Base-by-base conservation (phyloP, 2,329 filamentous ascomycete species). In the Talaromyces sp. region DNA sequence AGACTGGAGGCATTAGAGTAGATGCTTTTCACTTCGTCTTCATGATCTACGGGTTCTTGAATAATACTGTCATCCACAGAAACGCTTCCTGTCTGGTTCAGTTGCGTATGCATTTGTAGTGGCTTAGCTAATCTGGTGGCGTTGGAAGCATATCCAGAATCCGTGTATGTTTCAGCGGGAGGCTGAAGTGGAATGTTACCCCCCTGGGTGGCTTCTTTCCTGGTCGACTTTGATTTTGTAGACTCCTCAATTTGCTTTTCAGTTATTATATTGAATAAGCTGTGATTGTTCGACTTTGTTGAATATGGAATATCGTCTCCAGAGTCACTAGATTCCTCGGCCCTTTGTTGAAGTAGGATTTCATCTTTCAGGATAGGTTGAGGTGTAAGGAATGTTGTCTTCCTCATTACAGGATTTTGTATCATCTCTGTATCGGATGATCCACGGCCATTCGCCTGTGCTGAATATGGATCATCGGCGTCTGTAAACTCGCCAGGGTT, bases 91-190 rank as follows among this genome's bases (percentile, higher is more conserved):
- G 14, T 47, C 8, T 51, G 36, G 23, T 30, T 10, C 5, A 40
- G 5, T 51, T 56, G 52, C n/a, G 27, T 53, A 10, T 18, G 40
- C 2, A 51, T 44, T 56, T 50, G 36, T 51, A 31, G 28, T 18
- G 42, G n/a, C 23, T 61, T 56, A 18, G 30, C 6, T 18, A 30
- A 28, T 56, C 31, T 56, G 23, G 40, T 33, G 14, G 18, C 36
- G 28, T 56, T 51, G 33, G 59, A 61, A 56, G 59, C 59, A 4
- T 61, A 61, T 40, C 59, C 59, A 23, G 59, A 61, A 30, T 61
- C 59, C 40, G 59, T 61, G 31, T 55, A 60, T 60, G 27, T 16
- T 55, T 60, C 57, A 33, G 16, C 14, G 10, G 28, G 18, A 7
- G 16, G 33, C 9, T 28, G n/a, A 55, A 16, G 9, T 34, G 16